Base-by-base conservation (phyloP, 805 yeast genomes). In the Candida lessepsii region DNA sequence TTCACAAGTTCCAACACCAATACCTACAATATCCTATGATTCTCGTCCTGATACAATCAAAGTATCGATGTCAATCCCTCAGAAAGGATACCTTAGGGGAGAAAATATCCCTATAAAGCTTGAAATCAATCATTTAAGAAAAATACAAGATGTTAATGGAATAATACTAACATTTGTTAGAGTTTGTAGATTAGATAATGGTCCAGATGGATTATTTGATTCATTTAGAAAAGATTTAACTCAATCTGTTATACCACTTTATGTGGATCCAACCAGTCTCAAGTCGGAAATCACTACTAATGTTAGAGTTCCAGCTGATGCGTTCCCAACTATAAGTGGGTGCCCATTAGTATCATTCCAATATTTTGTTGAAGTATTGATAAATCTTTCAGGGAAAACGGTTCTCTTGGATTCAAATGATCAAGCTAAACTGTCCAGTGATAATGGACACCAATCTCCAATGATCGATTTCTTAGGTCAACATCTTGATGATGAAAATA, bases 211-310 rank as follows among this genome's bases (percentile, higher is more conserved):
- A 38, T 73, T 82, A 40, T 71, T 75, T 40, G 82, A 83, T 57
- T 75, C 91, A 1, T 89, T 83, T 58, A 67, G 97, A 41, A 89
- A 89, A 57, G 97, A 89, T 56, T 65, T 89, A 5, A 76, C 82
- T 26, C 97, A 89, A 60, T 73, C 77, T 25, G 75, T 87, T 1
- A 71, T 83, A 1, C 96, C 96, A 1, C 62, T 89, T 9, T 83
- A 79, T 47, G 78, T 87, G n/a, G 90, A 87, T 55, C 87, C 90
- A 1, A 65, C 54, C 10, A 73, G 83, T 1, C 65, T 79, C 28
- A 61, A 70, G 13, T 71, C 81, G 29, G 81, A 76, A 24, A 69
- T 83, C 8, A 76, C 76, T 23, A 78, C 90, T 0, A 74, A 77
- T 29, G 60, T 89, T 15, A 70, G 81, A 46, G 81, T 89, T 0